Evolutionary conservation across 768 basidiomycete genomes (phyloP), one percentile per base, ranked within the genome.

Genomic region (Amanita exitialis): DNA sequence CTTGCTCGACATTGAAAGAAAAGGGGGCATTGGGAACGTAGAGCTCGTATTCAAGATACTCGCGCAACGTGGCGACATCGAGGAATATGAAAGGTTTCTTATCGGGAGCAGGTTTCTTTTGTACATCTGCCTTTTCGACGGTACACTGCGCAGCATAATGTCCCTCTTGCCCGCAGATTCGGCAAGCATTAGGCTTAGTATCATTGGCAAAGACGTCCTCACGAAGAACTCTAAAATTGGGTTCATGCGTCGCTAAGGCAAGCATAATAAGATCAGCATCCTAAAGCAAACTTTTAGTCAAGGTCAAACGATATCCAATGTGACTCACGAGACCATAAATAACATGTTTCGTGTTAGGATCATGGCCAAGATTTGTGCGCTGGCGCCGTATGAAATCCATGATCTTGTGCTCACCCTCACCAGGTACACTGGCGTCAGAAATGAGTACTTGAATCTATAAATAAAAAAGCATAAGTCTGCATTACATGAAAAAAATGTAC

Each of bases 211-310:
- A 99, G 43, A 99, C 96, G 66, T 99, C 96, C 69, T 99, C 96
- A 64, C 96, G 84, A 58, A 99, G 76, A 44, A 99, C 96, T 64
- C 87, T 83, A 71, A 99, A 99, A 64, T 95, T 70, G n/a, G 96
- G 94, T 66, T 99, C 96, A 63, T 99, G 96, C 21, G 96, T 99
- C 44, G 96, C 96, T 55, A 99, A 74, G 41, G 92, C 80, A 55
- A 99, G 81, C 96, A 99, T 99, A 65, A 99, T 99, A 39, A 99
- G 77, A 79, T 99, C 96, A 53, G 96, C 96, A 70, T 99, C 96
- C 89, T 95, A 12, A 45, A 44, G 25, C n/a, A 30, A 47, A 45
- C 23, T 56, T 53, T 61, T 46, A 62, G 47, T 30, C 16, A 28
- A 44, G 41, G 27, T 44, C 30, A 43, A 45, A 15, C 25, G 34